These are phyloP conservation scores for Zarea fungicola DNA, from an alignment of 2,329 filamentous ascomycete genomes.

Conservation along the genomic window DNA sequence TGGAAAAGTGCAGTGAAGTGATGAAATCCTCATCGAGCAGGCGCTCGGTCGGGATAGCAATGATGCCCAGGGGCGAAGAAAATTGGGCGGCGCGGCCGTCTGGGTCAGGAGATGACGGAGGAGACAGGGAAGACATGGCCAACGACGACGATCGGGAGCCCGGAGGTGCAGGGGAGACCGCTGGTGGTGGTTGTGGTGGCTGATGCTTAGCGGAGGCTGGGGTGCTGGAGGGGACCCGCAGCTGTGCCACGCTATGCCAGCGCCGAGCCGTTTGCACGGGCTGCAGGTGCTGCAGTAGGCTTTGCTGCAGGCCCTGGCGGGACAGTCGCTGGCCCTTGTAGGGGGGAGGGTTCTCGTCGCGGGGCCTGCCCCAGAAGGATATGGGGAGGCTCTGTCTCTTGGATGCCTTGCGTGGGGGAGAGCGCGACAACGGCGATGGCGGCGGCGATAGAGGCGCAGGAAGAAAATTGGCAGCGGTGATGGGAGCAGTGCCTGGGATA, in stretches of 20 bases:
- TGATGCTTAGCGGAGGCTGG: conserved; percentile 9
- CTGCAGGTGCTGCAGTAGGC: neutral
- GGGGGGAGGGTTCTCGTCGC: neutral
- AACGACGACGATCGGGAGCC: conserved; percentile 16
- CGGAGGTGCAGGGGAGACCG: conserved; percentile 10
- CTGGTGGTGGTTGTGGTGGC: neutral
- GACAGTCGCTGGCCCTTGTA: neutral
- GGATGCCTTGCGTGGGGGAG: neutral
- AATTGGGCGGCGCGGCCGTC: neutral
- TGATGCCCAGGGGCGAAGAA: conserved; percentile 43
- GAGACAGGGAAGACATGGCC: conserved; percentile 23
- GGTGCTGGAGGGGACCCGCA: conserved; percentile 6
- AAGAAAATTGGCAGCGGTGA: neutral
- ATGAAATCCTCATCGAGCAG: conserved; percentile 56
- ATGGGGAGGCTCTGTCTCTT: conserved; percentile 1
- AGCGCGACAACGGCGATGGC: neutral
- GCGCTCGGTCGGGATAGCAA: conserved; percentile 50
- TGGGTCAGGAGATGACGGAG: conserved; percentile 24
- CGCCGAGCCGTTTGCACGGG: neutral
- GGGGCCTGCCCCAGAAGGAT: conserved; percentile 6
- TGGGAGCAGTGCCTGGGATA: neutral
- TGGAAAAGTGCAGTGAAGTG: conserved; percentile 53
- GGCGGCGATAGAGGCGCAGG: neutral
- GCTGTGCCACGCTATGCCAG: neutral
- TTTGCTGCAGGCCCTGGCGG: neutral